Evolutionary conservation across 2,329 filamentous ascomycete species (phyloP).

Genomic region (Zymoseptoria ardabiliae): DNA sequence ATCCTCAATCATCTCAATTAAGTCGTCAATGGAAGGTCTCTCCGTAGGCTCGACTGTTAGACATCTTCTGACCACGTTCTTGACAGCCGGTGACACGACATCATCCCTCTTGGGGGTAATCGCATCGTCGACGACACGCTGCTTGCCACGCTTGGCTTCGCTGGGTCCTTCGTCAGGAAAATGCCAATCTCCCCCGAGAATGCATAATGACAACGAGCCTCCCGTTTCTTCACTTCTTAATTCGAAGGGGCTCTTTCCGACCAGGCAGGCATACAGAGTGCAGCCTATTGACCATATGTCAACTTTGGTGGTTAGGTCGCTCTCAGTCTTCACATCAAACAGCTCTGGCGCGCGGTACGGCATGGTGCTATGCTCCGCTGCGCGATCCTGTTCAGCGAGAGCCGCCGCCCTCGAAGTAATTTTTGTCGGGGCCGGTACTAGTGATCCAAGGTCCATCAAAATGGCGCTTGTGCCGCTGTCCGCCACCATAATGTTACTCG

Average conservation of each 20-base stretch:
- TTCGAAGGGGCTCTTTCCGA: conserved; percentile 96
- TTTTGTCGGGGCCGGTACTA: conserved; percentile 77
- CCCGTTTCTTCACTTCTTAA: conserved; percentile 93
- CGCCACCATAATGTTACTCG: conserved; percentile 97
- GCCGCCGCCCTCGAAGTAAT: conserved; percentile 87
- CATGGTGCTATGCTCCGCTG: conserved; percentile 96
- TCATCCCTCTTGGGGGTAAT: conserved; percentile 36
- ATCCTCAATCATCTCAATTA: conserved; percentile 70
- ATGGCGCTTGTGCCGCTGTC: conserved; percentile 84
- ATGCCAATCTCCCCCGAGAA: conserved; percentile 88
- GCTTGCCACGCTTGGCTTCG: conserved; percentile 50
- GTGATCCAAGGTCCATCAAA: conserved; percentile 92
- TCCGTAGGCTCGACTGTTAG: conserved; percentile 80
- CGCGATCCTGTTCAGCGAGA: conserved; percentile 85
- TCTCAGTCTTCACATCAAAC: conserved; percentile 93
- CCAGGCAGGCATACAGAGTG: conserved; percentile 93
- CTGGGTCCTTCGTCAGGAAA: conserved; percentile 83
- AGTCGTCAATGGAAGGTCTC: conserved; percentile 75
- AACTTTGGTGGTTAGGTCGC: conserved; percentile 87
- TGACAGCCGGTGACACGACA: conserved; percentile 70
- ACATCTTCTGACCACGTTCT: conserved; percentile 81
- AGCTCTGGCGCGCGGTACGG: conserved; percentile 95
- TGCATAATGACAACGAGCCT: conserved; percentile 84
- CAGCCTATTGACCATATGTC: conserved; percentile 98
- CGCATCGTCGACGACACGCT: conserved; percentile 35